Base-by-base conservation (phyloP, 2,329 filamentous ascomycete species). In the Ophiocordyceps camponoti-saundersi region DNA sequence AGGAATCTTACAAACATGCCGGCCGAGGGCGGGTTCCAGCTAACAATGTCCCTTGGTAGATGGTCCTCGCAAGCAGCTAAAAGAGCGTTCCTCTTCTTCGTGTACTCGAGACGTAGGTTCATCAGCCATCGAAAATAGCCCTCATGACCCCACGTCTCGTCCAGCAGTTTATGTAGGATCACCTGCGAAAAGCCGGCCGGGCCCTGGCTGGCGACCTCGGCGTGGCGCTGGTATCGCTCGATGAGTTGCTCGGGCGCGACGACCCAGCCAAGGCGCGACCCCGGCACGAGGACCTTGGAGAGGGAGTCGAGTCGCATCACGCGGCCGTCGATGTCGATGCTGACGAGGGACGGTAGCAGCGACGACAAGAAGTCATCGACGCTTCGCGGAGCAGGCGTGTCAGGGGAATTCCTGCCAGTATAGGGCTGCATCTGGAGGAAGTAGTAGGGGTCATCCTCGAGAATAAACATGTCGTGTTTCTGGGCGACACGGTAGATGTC, bases 361-460 rank as follows among this genome's bases (percentile, higher is more conserved):
- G 64, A 65, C 12, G 73, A 68, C 49, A 96, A 67, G 62, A 95
- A 95, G 12, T 82, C 80, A 4, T 81, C 75, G 47, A 85, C 75
- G 6, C 52, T 76, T 34, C 69, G 63, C 7, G 82, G 80, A 0
- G 75, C 69, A 7, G 77, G 73, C 4, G 69, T 64, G 1, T 69
- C 63, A 0, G 72, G 62, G 16, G 69, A 63, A 52, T 71, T 62
- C 30, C 70, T 65, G 15, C 75, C 72, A 1, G 72, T 72, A 64
- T 88, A 90, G 0, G 82, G 78, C 55, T 85, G 78, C 82, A 88
- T 85, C 64, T 95, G 89, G 34, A 95, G 71, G 67, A 90, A 95
- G 65, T 93, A 95, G 67, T 95, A 95, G 1, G 89, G 89, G 61
- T 95, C 89, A 59, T 95, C 89, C 66, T 95, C 89, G 54, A 95